A percentile compares a stretch with the other conserved stretches of the same genome.
These are phyloP conservation scores for Cunninghamia lanceolata DNA, from an alignment of 75 land plant genomes.

Conservation along the genomic window DNA sequence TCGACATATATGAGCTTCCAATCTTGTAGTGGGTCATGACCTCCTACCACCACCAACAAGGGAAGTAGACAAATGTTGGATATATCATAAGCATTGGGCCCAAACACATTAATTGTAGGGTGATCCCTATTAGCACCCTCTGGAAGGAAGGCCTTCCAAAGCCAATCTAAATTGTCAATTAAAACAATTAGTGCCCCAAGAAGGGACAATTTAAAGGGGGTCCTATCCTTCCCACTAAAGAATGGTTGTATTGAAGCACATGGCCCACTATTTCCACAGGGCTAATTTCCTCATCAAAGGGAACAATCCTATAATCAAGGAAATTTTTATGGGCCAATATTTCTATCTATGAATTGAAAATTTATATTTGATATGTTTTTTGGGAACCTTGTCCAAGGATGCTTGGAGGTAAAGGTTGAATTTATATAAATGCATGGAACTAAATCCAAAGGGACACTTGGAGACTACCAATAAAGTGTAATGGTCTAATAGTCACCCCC, in stretches of 20 bases:
- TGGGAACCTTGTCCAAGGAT: no score
- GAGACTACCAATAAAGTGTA: no score
- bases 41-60: constrained; percentile 58
- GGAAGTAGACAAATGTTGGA: constrained; percentile 21
- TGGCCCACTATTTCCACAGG: constrained; percentile 29
- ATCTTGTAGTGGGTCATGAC: constrained; percentile 61
- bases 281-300: constrained; percentile 1
- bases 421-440: no score
- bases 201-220: constrained; percentile 41
- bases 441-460: no score
- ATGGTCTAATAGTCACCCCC: no score
- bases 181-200: constrained; percentile 12
- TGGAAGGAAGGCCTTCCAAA: constrained; percentile 62
- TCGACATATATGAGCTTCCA: constrained; percentile 66
- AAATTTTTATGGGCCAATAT: no score
- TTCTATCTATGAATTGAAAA: no score
- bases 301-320: not conserved
- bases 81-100: constrained; percentile 13
- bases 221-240: constrained; percentile 67
- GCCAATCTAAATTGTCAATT: constrained; percentile 40
- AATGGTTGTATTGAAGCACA: constrained; percentile 49
- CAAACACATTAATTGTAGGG: constrained; percentile 35
- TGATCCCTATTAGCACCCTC: constrained; percentile 47
- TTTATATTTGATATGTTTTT: no score
- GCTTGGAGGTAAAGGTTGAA: no score